These are phyloP conservation scores for Phytophthora litchii DNA, from an alignment of 352 stramenopile genomes.

Conservation along the genomic window DNA sequence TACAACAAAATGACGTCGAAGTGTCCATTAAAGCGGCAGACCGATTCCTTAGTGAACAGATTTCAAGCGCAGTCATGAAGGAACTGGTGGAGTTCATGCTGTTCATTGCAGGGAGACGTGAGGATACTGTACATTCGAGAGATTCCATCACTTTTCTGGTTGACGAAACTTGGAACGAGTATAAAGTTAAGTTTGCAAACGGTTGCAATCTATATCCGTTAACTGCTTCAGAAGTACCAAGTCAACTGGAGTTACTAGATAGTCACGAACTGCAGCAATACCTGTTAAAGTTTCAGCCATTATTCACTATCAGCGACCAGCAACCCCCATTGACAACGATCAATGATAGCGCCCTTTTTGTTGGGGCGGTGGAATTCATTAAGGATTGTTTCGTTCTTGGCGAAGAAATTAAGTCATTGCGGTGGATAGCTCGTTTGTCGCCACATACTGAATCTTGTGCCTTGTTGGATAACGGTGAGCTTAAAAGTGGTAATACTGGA, in stretches of 20 bases:
- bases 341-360: constrained; percentile 52
- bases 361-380: constrained; percentile 46
- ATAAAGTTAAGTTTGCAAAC: constrained; percentile 53
- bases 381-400: constrained; percentile 58
- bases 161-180: constrained; percentile 57
- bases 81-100: constrained; percentile 68
- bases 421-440: constrained; percentile 47
- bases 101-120: constrained; percentile 52
- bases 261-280: constrained; percentile 55
- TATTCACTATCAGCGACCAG: constrained; percentile 14
- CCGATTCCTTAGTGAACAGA: constrained; percentile 49
- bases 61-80: constrained; percentile 45
- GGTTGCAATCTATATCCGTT: constrained; percentile 5
- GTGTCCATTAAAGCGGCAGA: constrained; percentile 40
- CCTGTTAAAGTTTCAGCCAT: constrained; percentile 41
- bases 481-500: not conserved
- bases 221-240: constrained; percentile 6
- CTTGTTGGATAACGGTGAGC: not conserved
- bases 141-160: constrained; percentile 48
- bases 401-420: constrained; percentile 69
- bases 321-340: constrained; percentile 20
- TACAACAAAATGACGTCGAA: constrained; percentile 42
- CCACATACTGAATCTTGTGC: not conserved
- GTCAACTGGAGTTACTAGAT: constrained; percentile 23
- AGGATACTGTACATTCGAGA: constrained; percentile 50